phyloP scores from a whole-genome alignment of 306 rosid species.

The Citrullus amarus region DNA sequence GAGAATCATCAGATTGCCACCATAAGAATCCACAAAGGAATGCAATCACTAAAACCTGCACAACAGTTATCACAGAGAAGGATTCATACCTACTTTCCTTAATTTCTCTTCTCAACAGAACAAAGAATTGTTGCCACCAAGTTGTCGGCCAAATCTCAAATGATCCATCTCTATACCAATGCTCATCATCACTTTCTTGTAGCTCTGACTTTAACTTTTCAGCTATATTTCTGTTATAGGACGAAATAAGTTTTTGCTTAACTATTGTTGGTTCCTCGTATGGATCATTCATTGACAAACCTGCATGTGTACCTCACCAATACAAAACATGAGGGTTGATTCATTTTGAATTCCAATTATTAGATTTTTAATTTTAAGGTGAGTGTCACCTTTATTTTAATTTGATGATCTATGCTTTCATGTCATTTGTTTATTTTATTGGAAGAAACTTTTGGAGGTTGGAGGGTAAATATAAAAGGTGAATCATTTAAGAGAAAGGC shows the following conservation, averaged over 20 bases:
- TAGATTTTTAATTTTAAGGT: background rate
- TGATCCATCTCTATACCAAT: background rate
- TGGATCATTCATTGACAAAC: conserved; percentile 26
- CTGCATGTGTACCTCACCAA: conserved; percentile 16
- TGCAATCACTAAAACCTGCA: conserved; percentile 34
- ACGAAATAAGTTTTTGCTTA: conserved; percentile 26
- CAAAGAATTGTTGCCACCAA: conserved; percentile 59
- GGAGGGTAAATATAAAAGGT: no score
- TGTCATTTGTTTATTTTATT: no score
- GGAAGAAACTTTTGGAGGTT: no score
- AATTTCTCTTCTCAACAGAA: conserved; percentile 50
- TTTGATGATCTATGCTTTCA: no score
- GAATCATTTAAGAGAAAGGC: no score
- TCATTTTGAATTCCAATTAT: background rate
- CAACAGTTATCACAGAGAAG: conserved; percentile 35
- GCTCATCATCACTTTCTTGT: background rate
- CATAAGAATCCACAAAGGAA: conserved; percentile 50
- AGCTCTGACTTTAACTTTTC: conserved; percentile 20
- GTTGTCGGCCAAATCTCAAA: conserved; percentile 39
- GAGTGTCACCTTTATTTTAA: background rate
- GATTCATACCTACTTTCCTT: conserved; percentile 48
- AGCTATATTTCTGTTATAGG: conserved; percentile 14
- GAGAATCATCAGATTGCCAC: conserved; percentile 39
- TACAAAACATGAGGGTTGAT: background rate
- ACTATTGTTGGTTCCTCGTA: conserved; percentile 20